Conservation (phyloP, 805 yeast species). For the Saccharomyces cerevisiae region DNA sequence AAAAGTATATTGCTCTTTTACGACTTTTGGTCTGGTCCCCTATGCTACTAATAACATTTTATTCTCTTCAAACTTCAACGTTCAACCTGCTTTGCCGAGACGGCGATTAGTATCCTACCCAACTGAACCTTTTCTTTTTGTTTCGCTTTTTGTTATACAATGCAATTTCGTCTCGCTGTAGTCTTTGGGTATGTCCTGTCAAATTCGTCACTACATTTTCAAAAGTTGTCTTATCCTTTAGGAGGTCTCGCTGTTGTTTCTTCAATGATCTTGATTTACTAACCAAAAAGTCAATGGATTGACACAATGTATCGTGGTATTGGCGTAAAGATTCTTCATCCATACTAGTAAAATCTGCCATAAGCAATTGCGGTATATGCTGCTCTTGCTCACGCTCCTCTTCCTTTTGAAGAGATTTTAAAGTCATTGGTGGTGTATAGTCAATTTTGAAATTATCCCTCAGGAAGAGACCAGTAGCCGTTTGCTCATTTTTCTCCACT, state of each 20-base stretch:
- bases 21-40: background rate
- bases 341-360: slow-evolving; percentile 3
- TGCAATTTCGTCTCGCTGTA: slow-evolving; percentile 45
- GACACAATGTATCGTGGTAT: slow-evolving; percentile 24
- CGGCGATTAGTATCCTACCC: slow-evolving; percentile 7
- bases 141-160: slow-evolving; percentile 29
- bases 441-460: slow-evolving; percentile 15
- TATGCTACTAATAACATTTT: background rate
- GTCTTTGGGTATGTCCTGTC: slow-evolving; percentile 82
- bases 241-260: slow-evolving; percentile 37
- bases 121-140: slow-evolving; percentile 13
- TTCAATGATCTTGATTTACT: slow-evolving; percentile 32
- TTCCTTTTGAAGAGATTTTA: slow-evolving; percentile 10
- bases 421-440: slow-evolving; percentile 15
- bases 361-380: slow-evolving; percentile 14
- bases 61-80: background rate
- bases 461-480: slow-evolving; percentile 5
- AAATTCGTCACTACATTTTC: slow-evolving; percentile 84
- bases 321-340: slow-evolving; percentile 7
- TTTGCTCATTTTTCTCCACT: slow-evolving; percentile 2
- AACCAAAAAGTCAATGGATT: slow-evolving; percentile 19
- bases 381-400: slow-evolving; percentile 10
- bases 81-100: background rate
- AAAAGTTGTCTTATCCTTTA: slow-evolving; percentile 63
- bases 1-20: background rate